Percentiles rank a stretch among this genome's conserved stretches.
These are phyloP conservation scores for Pestalotiopsis fici DNA, from an alignment of 2,329 filamentous ascomycete species.

Conservation along the genomic window DNA sequence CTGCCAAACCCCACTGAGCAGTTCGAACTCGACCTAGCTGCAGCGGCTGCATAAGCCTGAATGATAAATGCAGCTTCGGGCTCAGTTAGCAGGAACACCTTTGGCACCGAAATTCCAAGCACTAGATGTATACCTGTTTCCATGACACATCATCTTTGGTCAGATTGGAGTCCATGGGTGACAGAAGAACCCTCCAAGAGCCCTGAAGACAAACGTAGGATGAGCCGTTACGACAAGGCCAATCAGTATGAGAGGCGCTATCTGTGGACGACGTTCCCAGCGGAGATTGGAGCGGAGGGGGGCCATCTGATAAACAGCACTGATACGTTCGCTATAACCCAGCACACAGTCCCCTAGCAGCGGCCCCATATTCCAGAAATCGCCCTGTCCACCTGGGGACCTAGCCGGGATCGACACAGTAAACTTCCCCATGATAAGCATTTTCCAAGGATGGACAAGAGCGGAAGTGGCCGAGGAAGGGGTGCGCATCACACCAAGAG, in stretches of 20 bases:
- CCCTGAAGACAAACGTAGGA: not conserved
- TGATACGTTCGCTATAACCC: not conserved
- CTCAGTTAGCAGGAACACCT: not conserved
- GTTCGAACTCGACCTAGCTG: not conserved
- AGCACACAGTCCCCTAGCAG: not conserved
- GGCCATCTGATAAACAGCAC: not conserved
- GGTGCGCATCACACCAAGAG: not conserved
- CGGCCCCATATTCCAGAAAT: not conserved
- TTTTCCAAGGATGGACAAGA: not conserved
- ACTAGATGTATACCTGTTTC: not conserved
- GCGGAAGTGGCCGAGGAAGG: not conserved
- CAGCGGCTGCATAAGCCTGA: not conserved
- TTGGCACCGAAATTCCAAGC: not conserved
- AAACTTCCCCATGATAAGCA: not conserved
- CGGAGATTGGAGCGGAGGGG: not conserved
- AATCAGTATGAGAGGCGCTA: not conserved
- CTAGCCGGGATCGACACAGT: not conserved
- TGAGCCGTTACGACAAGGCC: not conserved
- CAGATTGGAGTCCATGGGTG: not conserved
- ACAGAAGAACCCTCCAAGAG: not conserved
- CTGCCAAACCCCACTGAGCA: not conserved
- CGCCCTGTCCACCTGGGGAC: not conserved
- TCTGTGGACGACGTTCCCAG: not conserved
- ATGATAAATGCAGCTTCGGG: not conserved
- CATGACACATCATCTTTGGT: not conserved